Conservation (phyloP, 345 rosid genomes). For the Sapria himalayana region DNA sequence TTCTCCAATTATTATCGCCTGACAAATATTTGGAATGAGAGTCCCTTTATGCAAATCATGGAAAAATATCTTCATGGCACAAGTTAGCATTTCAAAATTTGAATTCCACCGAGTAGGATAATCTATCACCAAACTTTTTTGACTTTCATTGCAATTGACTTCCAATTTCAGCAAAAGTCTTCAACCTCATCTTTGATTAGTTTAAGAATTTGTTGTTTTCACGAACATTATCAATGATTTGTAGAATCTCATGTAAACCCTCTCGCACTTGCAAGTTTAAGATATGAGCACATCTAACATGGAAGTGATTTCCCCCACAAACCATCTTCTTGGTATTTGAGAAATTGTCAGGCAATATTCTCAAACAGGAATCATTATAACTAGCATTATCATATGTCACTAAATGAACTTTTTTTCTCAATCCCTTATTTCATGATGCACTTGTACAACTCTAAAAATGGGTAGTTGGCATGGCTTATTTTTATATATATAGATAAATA, state of each 20-base stretch:
- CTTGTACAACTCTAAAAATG: too few species aligned
- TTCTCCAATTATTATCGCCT: constrained; percentile 2
- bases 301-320: constrained; percentile 3
- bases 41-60: neutral
- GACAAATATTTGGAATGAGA: neutral
- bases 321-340: constrained; percentile 1
- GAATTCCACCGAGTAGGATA: neutral
- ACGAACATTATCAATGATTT: neutral
- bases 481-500: too few species aligned
- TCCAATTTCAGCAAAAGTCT: neutral
- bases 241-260: neutral
- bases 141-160: neutral
- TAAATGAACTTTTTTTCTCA: neutral
- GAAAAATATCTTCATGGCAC: constrained; percentile 1
- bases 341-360: neutral
- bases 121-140: too few species aligned
- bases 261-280: constrained; percentile 6
- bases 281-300: neutral
- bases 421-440: constrained; percentile 2
- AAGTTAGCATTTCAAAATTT: neutral
- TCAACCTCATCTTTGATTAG: neutral
- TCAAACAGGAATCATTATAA: too few species aligned
- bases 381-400: neutral
- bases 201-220: neutral
- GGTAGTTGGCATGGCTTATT: too few species aligned